A percentile compares a stretch with the other conserved stretches of the same genome.
Evolutionary conservation across 106 monocot species (phyloP).

Genomic region (Acorus gramineus): DNA sequence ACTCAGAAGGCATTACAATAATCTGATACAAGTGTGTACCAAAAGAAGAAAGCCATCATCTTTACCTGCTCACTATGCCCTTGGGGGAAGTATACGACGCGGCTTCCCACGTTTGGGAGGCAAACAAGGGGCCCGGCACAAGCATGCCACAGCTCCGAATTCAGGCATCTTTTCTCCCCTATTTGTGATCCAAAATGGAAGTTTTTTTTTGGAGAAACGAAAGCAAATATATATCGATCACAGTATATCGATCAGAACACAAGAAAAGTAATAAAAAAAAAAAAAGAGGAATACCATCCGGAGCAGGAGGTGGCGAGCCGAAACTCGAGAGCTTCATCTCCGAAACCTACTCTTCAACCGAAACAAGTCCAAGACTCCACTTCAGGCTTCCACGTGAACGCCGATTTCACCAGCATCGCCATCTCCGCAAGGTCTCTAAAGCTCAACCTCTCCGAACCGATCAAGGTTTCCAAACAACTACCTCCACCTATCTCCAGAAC

Average conservation of each 20-base stretch:
- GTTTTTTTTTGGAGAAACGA: too few relatives aligned
- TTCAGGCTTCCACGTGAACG: too few relatives aligned
- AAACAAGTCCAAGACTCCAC: neutral
- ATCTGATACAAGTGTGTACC: too few relatives aligned
- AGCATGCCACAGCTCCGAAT: slow-evolving; percentile 90
- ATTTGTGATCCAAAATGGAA: too few relatives aligned
- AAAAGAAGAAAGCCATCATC: too few relatives aligned
- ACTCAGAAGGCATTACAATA: too few relatives aligned
- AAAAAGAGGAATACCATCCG: neutral
- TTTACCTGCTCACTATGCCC: slow-evolving; percentile 87
- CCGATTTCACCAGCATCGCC: too few relatives aligned
- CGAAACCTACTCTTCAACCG: neutral
- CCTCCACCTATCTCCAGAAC: too few relatives aligned
- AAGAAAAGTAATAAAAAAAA: neutral
- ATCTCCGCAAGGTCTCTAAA: too few relatives aligned
- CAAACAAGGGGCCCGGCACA: slow-evolving; percentile 90
- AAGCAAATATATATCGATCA: too few relatives aligned
- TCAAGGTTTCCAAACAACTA: too few relatives aligned
- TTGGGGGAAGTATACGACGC: slow-evolving; percentile 86
- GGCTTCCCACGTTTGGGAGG: slow-evolving; percentile 60
- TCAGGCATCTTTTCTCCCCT: slow-evolving; percentile 58
- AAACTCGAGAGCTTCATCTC: slow-evolving; percentile 56
- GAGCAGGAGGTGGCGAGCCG: neutral
- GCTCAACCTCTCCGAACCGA: too few relatives aligned
- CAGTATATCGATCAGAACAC: neutral